Percentiles rank a stretch among this genome's conserved stretches.
These are phyloP conservation scores for Bruguiera parviflora DNA, from an alignment of 345 rosid species.

Conservation along the genomic window DNA sequence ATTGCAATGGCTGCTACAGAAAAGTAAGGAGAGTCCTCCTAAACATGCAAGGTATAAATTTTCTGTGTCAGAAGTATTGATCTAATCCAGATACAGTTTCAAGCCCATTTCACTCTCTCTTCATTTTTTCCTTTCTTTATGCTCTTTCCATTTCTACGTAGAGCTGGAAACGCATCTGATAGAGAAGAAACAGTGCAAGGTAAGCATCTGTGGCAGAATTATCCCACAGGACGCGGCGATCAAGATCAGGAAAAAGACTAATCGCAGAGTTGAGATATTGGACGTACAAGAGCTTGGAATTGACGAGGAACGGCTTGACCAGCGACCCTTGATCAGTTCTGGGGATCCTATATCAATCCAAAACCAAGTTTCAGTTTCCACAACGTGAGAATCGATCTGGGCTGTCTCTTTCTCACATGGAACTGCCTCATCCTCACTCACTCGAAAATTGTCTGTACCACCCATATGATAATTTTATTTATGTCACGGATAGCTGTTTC, in stretches of 20 bases:
- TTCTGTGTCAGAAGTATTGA: not conserved
- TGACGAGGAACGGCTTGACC: constrained; percentile 4
- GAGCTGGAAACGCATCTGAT: constrained; percentile 44
- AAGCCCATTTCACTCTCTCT: too few species aligned
- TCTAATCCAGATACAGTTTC: not conserved
- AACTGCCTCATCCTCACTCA: too few species aligned
- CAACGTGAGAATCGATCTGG: not conserved
- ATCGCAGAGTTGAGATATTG: constrained; percentile 51
- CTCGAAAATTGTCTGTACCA: too few species aligned
- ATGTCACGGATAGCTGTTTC: too few species aligned
- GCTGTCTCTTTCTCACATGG: too few species aligned
- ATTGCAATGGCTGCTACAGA: constrained; percentile 47
- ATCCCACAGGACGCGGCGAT: constrained; percentile 45
- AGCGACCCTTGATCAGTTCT: constrained; percentile 13
- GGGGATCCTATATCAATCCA: constrained; percentile 16
- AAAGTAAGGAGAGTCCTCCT: constrained; percentile 47
- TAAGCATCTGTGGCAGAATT: constrained; percentile 37
- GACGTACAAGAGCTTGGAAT: constrained; percentile 33
- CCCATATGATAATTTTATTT: too few species aligned
- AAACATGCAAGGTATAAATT: constrained; percentile 31
- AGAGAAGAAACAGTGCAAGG: constrained; percentile 43
- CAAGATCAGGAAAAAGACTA: constrained; percentile 45
- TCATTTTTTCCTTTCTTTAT: too few species aligned
- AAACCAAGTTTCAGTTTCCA: constrained; percentile 1
- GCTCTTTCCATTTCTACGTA: not conserved